Conservation (phyloP, 1,284 basidiomycete species). For the Mixia osmundae region DNA sequence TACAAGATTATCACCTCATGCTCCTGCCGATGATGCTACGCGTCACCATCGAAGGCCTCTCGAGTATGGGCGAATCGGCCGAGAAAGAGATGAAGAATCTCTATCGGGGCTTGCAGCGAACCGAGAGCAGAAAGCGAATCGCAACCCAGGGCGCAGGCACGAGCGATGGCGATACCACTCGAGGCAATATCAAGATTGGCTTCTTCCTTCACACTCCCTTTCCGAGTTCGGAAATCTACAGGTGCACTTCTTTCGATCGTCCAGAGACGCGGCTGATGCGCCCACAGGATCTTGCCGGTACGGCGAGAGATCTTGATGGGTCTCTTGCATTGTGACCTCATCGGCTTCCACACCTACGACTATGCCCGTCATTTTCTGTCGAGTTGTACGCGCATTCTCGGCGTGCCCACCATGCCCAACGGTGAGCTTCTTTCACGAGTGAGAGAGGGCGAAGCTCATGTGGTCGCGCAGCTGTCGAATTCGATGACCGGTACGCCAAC, state of each 20-base stretch:
- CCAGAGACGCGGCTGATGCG: not conserved
- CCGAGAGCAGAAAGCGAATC: constrained; percentile 16
- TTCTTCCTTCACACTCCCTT: constrained; percentile 99
- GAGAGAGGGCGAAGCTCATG: not conserved
- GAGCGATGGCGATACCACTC: not conserved
- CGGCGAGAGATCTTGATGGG: constrained; percentile 89
- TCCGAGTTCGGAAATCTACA: constrained; percentile 92
- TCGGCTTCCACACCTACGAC: constrained; percentile 98
- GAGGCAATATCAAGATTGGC: constrained; percentile 51
- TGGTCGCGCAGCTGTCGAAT: constrained; percentile 36
- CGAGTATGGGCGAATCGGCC: constrained; percentile 27
- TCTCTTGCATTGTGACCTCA: constrained; percentile 81
- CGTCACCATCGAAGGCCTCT: constrained; percentile 52
- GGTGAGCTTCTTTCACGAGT: constrained; percentile 25
- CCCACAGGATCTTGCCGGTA: constrained; percentile 66
- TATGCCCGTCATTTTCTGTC: constrained; percentile 98
- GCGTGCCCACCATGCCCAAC: constrained; percentile 91
- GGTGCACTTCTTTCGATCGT: constrained; percentile 30
- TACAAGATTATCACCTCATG: constrained; percentile 96
- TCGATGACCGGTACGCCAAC: constrained; percentile 79
- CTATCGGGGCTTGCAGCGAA: constrained; percentile 9
- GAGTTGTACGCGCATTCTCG: constrained; percentile 87
- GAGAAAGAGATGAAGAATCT: constrained; percentile 9
- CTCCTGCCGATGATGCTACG: constrained; percentile 85
- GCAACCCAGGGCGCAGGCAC: constrained; percentile 11